phyloP scores from a whole-genome alignment of 164 flowering plant genomes.

The Brasenia schreberi region DNA sequence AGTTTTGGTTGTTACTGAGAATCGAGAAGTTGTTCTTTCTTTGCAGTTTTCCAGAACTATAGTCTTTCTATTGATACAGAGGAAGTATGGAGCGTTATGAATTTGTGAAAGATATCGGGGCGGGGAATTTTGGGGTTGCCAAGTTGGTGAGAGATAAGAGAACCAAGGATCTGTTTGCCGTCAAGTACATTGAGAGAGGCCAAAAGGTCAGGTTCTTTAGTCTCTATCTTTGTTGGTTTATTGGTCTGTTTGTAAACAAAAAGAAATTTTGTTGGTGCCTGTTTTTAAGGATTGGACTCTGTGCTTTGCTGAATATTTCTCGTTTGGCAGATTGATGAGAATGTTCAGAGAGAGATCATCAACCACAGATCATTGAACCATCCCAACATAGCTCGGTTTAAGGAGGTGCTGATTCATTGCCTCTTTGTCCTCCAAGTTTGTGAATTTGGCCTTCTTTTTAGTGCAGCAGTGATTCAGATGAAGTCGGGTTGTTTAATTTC shows the following conservation, averaged over 20 bases:
- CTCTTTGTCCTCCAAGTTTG: no score
- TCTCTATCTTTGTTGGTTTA: background rate
- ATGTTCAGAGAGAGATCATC: constrained; percentile 77
- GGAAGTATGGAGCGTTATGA: constrained; percentile 51
- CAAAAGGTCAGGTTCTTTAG: constrained; percentile 16
- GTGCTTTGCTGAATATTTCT: background rate
- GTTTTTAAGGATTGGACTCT: background rate
- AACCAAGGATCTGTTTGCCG: constrained; percentile 46
- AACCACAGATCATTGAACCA: constrained; percentile 73
- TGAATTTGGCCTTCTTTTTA: no score
- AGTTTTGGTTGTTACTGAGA: no score
- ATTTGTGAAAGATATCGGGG: constrained; percentile 48
- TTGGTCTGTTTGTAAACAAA: background rate
- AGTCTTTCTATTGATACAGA: background rate
- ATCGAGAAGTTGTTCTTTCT: no score
- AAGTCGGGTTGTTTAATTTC: no score
- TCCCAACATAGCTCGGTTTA: constrained; percentile 63
- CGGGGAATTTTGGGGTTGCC: constrained; percentile 70
- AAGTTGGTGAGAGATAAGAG: constrained; percentile 51
- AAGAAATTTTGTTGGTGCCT: background rate
- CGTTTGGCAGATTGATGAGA: constrained; percentile 55
- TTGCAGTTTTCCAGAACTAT: no score
- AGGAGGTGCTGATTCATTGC: constrained; percentile 33
- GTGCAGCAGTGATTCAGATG: no score
- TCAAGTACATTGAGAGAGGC: constrained; percentile 71